Evolutionary conservation across 2,329 filamentous ascomycete genomes (phyloP).

Genomic region (Talaromyces amestolkiae): DNA sequence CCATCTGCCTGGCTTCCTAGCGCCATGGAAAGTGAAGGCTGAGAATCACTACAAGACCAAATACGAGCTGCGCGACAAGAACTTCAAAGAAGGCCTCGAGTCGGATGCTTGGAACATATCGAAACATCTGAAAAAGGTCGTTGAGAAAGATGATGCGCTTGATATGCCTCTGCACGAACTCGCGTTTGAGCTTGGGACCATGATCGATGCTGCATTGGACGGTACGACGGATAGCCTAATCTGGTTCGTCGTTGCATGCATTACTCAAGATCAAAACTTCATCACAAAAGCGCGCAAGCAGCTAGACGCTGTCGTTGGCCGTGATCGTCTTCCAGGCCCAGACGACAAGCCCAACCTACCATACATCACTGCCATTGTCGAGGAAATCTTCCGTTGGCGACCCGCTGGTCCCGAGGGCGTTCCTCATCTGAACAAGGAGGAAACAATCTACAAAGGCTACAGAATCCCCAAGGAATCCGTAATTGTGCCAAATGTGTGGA

Average conservation of each 20-base stretch:
- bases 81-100: slow-evolving; percentile 14
- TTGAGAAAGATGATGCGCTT: slow-evolving; percentile 38
- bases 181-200: slow-evolving; percentile 44
- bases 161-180: slow-evolving; percentile 45
- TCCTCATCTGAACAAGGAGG: slow-evolving; percentile 47
- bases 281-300: slow-evolving; percentile 22
- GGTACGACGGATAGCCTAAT: slow-evolving; percentile 34
- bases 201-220: slow-evolving; percentile 51
- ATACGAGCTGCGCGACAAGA: slow-evolving; percentile 22
- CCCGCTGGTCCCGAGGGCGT: slow-evolving; percentile 43
- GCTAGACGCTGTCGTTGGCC: slow-evolving; percentile 31
- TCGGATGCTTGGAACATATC: slow-evolving; percentile 9
- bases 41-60: slow-evolving; percentile 20
- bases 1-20: slow-evolving; percentile 44
- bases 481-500: slow-evolving; percentile 45
- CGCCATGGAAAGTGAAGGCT: slow-evolving; percentile 45
- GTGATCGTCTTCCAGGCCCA: slow-evolving; percentile 28
- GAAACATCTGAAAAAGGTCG: slow-evolving; percentile 1
- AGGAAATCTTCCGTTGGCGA: slow-evolving; percentile 36
- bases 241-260: slow-evolving; percentile 22
- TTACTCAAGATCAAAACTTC: slow-evolving; percentile 17
- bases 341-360: slow-evolving; percentile 30
- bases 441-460: slow-evolving; percentile 48
- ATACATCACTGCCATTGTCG: slow-evolving; percentile 32
- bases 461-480: slow-evolving; percentile 50